Base-by-base conservation (phyloP, 2,329 filamentous ascomycete species). In the Sphaerostilbella broomeana region DNA sequence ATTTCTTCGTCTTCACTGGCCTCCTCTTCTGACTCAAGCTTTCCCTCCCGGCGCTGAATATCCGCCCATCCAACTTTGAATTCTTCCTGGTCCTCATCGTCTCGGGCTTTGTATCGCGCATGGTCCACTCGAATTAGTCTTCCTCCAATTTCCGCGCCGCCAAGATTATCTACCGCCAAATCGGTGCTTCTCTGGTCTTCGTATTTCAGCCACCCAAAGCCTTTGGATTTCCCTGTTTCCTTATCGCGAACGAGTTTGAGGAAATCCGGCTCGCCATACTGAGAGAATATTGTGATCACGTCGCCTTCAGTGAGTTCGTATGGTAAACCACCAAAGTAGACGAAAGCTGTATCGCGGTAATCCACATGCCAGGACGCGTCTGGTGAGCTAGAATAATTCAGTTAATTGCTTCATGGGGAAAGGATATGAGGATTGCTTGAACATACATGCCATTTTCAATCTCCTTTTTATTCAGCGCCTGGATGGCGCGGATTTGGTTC, bases 171-270 rank as follows among this genome's bases (percentile, higher is more conserved):
- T 8, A 98, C 94, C 0, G 94, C 92, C 28, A 98, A 68, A 62
- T 97, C 90, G 46, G 86, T 94, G 64, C 89, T 95, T 51, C 90
- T 76, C 68, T 98, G 92, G 62, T 98, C 90, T 60, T 98, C 92
- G 63, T 97, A 98, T 59, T 98, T 98, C 43, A 98, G 73, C 73
- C 94, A 98, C 3, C 84, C 88, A 58, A 97, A 98, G 1, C 92
- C 92, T 50, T 84, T 84, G 46, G 86, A 94, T 64, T 95, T 95
- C 46, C 92, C 92, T 0, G 89, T 94, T 59, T 97, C 94, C 58
- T 92, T 92, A 70, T 98, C 92, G 55, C 92, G 86, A 33, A 84
- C 81, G 10, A 98, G 77, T 54, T 95, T 94, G 43, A 98, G 73
- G 64, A 90, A 94, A 3, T 89, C 86, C 2, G 94, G 94, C 58